Base-by-base conservation (phyloP, 1,139 yeast species). In the Saccharomyces hybrid region DNA sequence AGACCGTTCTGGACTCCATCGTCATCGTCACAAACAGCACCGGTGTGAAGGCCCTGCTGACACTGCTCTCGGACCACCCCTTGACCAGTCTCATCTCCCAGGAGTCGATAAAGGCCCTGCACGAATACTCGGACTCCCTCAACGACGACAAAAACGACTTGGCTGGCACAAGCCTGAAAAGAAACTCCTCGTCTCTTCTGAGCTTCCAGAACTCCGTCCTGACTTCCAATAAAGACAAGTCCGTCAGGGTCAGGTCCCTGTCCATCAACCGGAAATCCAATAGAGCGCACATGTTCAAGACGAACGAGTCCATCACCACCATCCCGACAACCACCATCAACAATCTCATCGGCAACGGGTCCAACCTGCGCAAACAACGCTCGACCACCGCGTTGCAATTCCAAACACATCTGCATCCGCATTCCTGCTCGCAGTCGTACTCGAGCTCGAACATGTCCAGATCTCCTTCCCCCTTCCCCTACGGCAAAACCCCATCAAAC, bases 1-100 rank as follows among this genome's bases (percentile, higher is more conserved):
- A 55, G 2, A 19, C 53, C 8, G 47, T 48, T 6, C 42, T 62
- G 14, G 69, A 65, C 26, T 61, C 70, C 4, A 65, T 69, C 2
- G 58, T 65, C 19, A 62, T 69, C 1, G 59, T 69, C 2, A 67
- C 71, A 11, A 68, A 69, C 51, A 63, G 61, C 51, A 68, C 71
- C 2, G 72, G 72, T 16, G 66, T 69, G 11, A 68, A 65, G 52
- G 72, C 72, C 3, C 57, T 69, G 49, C 55, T 69, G 49, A 69
- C 72, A 1, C 64, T 69, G 13, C 51, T 69, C 28, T 66, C 70
- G 1, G 72, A 69, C 54, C 62, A 63, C 50, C 71, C 72, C 1
- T 53, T 69, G 46, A 62, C 69, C 8, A 61, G 63, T 46, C 65
- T 60, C 44, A 59, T 69, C 13, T 58, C 67, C 3, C 61, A 66